A percentile compares a stretch with the other conserved stretches of the same genome.
phyloP scores from a whole-genome alignment of 768 basidiomycete species.

The Russula virescens region DNA sequence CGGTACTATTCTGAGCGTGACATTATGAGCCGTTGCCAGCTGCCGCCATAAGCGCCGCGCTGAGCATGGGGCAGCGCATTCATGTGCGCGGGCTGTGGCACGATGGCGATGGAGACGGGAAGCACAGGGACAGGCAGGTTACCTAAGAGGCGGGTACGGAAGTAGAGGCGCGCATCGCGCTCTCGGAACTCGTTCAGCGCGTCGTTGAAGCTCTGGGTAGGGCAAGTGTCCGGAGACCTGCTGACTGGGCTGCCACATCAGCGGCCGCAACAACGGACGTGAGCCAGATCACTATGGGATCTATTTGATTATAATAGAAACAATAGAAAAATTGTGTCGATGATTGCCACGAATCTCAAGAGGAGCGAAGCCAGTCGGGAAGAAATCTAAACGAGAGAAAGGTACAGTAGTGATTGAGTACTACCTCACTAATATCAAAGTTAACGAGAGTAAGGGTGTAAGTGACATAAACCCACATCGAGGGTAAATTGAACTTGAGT shows the following conservation, averaged over 20 bases:
- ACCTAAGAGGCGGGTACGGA: not conserved
- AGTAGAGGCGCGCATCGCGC: slow-evolving; percentile 27
- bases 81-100: not conserved
- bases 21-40: slow-evolving; percentile 62
- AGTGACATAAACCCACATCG: too few relatives aligned
- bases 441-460: too few relatives aligned
- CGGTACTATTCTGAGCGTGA: slow-evolving; percentile 64
- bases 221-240: slow-evolving; percentile 22
- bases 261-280: not conserved
- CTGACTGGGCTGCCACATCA: not conserved
- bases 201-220: slow-evolving; percentile 31
- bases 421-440: too few relatives aligned
- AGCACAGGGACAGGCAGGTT: slow-evolving; percentile 10
- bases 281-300: not conserved
- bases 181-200: too few relatives aligned
- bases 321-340: too few relatives aligned
- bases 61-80: not conserved
- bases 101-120: not conserved
- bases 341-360: too few relatives aligned
- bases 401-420: too few relatives aligned
- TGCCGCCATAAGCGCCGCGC: slow-evolving; percentile 32
- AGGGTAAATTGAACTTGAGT: too few relatives aligned
- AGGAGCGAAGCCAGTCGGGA: too few relatives aligned
- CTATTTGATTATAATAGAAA: too few relatives aligned
- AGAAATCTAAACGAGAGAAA: too few relatives aligned